phyloP scores from a whole-genome alignment of 2,329 filamentous ascomycete species.

The Aureobasidium subglaciale region DNA sequence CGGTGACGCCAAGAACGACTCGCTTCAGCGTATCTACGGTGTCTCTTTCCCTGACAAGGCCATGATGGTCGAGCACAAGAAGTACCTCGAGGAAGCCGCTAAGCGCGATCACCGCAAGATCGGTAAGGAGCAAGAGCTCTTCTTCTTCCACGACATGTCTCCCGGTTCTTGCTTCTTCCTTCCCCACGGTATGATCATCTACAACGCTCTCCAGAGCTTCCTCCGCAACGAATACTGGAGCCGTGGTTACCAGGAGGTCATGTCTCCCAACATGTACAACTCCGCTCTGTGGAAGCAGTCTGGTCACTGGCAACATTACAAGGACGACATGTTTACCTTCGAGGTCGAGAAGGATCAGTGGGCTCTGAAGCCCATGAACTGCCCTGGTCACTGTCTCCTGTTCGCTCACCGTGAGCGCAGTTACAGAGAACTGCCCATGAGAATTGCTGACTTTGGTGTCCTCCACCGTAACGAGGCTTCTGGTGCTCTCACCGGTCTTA shows the following conservation, averaged over 20 bases:
- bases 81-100: slow-evolving; percentile 94
- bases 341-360: slow-evolving; percentile 74
- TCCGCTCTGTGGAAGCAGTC: slow-evolving; percentile 88
- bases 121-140: slow-evolving; percentile 90
- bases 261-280: slow-evolving; percentile 95
- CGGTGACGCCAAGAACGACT: slow-evolving; percentile 88
- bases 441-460: slow-evolving; percentile 92
- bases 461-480: slow-evolving; percentile 94
- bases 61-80: slow-evolving; percentile 83
- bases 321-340: slow-evolving; percentile 94
- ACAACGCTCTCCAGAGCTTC: slow-evolving; percentile 78
- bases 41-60: slow-evolving; percentile 98
- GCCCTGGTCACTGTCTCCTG: slow-evolving; percentile 85
- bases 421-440: slow-evolving; percentile 83
- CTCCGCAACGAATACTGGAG: slow-evolving; percentile 85
- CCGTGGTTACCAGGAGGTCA: slow-evolving; percentile 89
- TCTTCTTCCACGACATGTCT: slow-evolving; percentile 93
- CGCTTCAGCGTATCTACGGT: slow-evolving; percentile 91
- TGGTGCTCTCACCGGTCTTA: slow-evolving; percentile 82
- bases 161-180: slow-evolving; percentile 90
- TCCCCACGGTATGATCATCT: slow-evolving; percentile 86
- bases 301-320: slow-evolving; percentile 89
- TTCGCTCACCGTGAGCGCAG: slow-evolving; percentile 77
- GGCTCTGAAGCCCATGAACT: slow-evolving; percentile 97
- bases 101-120: slow-evolving; percentile 94